A percentile compares a stretch with the other conserved stretches of the same genome.
These are phyloP conservation scores for Singerocomus inundabilis DNA, from an alignment of 1,284 basidiomycete species.

Conservation along the genomic window DNA sequence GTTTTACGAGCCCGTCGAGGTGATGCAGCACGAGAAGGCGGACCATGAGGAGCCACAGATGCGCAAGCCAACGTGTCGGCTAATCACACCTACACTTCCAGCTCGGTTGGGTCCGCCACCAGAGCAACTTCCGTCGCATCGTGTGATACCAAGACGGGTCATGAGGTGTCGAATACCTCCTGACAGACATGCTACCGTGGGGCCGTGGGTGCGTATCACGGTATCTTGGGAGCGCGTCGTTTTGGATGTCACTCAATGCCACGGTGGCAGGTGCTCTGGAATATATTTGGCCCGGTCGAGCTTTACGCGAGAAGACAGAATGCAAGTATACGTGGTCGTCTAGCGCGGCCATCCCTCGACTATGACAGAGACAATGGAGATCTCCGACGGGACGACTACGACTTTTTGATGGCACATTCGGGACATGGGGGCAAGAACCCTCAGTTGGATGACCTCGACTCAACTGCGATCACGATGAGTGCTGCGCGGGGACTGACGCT, in stretches of 20 bases:
- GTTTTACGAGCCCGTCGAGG: constrained; percentile 29
- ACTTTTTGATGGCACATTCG: constrained; percentile 43
- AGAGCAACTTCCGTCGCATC: constrained; percentile 48
- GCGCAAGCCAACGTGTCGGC: constrained; percentile 37
- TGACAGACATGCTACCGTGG: constrained; percentile 48
- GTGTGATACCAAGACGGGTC: constrained; percentile 43
- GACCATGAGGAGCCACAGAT: constrained; percentile 39
- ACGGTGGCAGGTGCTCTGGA: constrained; percentile 41
- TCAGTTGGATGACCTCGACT: constrained; percentile 42
- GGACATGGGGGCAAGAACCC: constrained; percentile 37
- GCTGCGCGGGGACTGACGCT: constrained; percentile 43
- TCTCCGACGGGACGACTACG: constrained; percentile 40
- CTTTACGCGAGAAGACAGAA: constrained; percentile 36
- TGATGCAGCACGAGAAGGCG: constrained; percentile 31
- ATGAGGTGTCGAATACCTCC: constrained; percentile 42
- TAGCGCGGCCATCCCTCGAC: constrained; percentile 15
- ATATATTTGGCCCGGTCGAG: constrained; percentile 44
- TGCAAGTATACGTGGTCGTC: constrained; percentile 32
- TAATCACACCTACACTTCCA: constrained; percentile 33
- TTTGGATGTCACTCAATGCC: constrained; percentile 6
- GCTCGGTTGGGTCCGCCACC: constrained; percentile 36
- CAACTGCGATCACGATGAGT: constrained; percentile 40
- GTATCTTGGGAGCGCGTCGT: background rate
- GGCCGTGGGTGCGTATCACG: constrained; percentile 48
- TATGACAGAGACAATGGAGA: constrained; percentile 14